Evolutionary conservation across 148 eudicot species (phyloP), one percentile per base, ranked within the genome.

Genomic region (Chenopodium berlandieri): DNA sequence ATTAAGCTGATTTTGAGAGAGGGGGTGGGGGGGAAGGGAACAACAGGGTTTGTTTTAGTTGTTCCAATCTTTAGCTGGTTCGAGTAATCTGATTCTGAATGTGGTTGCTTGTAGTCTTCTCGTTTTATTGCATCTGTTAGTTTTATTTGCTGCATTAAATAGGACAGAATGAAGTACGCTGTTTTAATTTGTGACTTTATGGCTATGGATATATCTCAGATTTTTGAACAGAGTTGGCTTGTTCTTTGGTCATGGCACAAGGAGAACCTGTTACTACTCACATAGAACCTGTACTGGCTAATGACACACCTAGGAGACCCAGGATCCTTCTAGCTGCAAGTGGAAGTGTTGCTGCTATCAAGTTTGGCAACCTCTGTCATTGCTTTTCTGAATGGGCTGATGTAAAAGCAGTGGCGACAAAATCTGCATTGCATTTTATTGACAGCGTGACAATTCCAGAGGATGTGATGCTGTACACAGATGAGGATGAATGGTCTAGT

Each of bases 381-480:
- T 89, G 95, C 76, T 96, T 96, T 81, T 90, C 91, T 23, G 99
- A 96, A 71, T 96, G 99, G 99, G 99, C 98, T 25, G 99, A 96
- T 79, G 97, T 96, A 17, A 96, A 80, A 86, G 99, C 94, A 66
- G 94, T 94, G 82, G 91, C 90, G n/a, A 91, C 94, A 9, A 89
- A 82, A 71, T 88, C 95, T 32, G 91, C 98, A 75, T 87, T 94
- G 78, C 94, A 94, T 89, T 92, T 96, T 69, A 82, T 96, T 73
- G 94, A 94, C 50, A 86, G 82, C 72, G 60, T 81, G 67, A 75
- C 93, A 37, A 89, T 96, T 81, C 98, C 98, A 1, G 89, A 88
- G 75, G 94, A 91, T 73, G 93, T 96, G 46, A 81, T 82, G 78
- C 88, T 94, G 56, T 92, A 96, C 80, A 92, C 98, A 0, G 99